Base-by-base conservation (phyloP, 371 early-diverging fungal species). In the Cokeromyces recurvatus region DNA sequence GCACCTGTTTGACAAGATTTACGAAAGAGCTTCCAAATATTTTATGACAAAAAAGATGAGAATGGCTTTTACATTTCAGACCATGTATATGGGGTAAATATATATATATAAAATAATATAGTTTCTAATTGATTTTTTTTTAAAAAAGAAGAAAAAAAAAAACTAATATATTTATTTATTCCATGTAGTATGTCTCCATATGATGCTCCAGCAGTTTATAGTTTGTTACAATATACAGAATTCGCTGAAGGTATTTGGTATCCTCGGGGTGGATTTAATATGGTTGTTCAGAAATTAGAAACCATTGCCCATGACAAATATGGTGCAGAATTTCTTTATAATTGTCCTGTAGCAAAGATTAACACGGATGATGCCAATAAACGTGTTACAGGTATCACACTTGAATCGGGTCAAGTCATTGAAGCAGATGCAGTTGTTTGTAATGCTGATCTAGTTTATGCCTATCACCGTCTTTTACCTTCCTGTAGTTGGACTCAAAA, bases 31-130 rank as follows among this genome's bases (percentile, higher is more conserved):
- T 1, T 44, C 66, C 14, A 59, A 59, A 16, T 80, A 73, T 41
- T 84, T 84, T 57, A 55, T 62, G 43, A 66, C 68, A n/a, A 77
- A 79, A 32, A 73, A 78, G 51, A 67, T 84, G 63, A 57, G 77
- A n/a, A 72, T 76, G 73, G 82, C 82, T 1, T 80, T 84, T 60
- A 81, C 82, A 7, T 84, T 84, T 52, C 82, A 84, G 50, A 72
- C 73, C 27, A 73, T 73, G 76, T 75, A 75, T 41, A 75, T 75
- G 76, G 72, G 76, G 76, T 75, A 65, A 59, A 58, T 43, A 15
- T 10, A 16, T 27, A 14, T 17, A 14, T 21, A n/a, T 15, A 29
- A 29, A 12, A 31, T 25, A 8, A 38, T 10, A 24, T 25, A 36
- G 37, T 32, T 32, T 20, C 11, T n/a, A n/a, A n/a, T n/a, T n/a